A percentile compares a stretch with the other conserved stretches of the same genome.
These are phyloP conservation scores for Aspergillus ellipticus DNA, from an alignment of 495 filamentous ascomycete species.

Conservation along the genomic window DNA sequence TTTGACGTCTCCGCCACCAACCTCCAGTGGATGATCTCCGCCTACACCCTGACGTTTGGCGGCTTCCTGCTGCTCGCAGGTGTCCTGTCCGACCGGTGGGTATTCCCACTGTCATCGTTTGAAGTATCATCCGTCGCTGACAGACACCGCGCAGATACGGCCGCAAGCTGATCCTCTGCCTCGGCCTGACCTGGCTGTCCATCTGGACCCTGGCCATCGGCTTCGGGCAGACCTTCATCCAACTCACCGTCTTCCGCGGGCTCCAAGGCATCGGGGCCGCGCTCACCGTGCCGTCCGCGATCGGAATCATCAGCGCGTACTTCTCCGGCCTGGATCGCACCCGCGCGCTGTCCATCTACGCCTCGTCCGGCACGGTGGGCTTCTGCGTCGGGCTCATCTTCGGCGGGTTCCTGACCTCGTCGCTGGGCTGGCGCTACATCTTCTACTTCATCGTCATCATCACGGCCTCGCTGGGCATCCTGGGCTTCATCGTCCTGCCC, in stretches of 20 bases:
- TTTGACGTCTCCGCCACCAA: conserved; percentile 31
- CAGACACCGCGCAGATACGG: conserved; percentile 29
- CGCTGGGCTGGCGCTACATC: conserved; percentile 36
- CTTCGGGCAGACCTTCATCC: conserved; percentile 34
- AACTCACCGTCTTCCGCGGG: conserved; percentile 33
- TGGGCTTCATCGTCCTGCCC: conserved; percentile 34
- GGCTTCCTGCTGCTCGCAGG: conserved; percentile 33
- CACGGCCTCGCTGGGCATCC: conserved; percentile 24
- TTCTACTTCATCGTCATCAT: conserved; percentile 35
- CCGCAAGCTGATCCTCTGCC: conserved; percentile 31
- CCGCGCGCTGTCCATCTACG: conserved; percentile 33
- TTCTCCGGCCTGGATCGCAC: conserved; percentile 34
- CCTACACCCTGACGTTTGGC: conserved; percentile 36
- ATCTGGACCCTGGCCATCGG: conserved; percentile 36
- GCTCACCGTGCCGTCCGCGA: conserved; percentile 35
- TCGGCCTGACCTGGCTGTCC: conserved; percentile 32
- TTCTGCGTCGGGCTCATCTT: conserved; percentile 37
- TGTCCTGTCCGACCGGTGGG: conserved; percentile 34
- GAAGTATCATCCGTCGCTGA: too few relatives aligned
- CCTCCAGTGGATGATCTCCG: conserved; percentile 40
- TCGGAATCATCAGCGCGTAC: conserved; percentile 39
- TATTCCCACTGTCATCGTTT: too few relatives aligned
- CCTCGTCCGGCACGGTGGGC: conserved; percentile 33
- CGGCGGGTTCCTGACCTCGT: conserved; percentile 35
- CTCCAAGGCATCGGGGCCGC: conserved; percentile 36